phyloP scores from a whole-genome alignment of 331 rosid species.

The Quercus tomentella region DNA sequence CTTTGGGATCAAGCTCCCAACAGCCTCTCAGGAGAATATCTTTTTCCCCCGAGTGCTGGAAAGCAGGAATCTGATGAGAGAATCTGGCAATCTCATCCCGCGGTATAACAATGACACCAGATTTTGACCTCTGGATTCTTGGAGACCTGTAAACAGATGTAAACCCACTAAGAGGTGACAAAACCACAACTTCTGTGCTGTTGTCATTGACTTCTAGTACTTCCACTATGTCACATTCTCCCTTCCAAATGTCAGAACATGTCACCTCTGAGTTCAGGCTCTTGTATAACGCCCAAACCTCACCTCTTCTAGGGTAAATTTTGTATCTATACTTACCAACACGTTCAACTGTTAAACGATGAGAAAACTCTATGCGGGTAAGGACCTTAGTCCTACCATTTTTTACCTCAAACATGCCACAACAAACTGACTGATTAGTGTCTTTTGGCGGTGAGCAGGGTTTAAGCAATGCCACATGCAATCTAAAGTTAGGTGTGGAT shows the following conservation, averaged over 20 bases:
- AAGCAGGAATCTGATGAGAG: slow-evolving; percentile 60
- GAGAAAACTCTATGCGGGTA: slow-evolving; percentile 41
- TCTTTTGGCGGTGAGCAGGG: slow-evolving; percentile 27
- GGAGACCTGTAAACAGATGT: slow-evolving; percentile 45
- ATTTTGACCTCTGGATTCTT: slow-evolving; percentile 48
- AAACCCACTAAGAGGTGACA: slow-evolving; percentile 21
- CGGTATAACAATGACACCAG: slow-evolving; percentile 32
- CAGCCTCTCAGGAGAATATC: slow-evolving; percentile 38
- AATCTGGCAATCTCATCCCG: slow-evolving; percentile 39
- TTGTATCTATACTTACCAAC: slow-evolving; percentile 19
- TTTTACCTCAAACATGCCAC: slow-evolving; percentile 47
- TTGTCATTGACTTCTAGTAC: slow-evolving; percentile 38
- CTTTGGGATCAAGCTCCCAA: slow-evolving; percentile 64
- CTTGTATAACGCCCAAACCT: slow-evolving; percentile 61
- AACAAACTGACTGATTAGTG: slow-evolving; percentile 20
- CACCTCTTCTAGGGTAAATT: slow-evolving; percentile 62
- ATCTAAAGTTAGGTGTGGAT: slow-evolving; percentile 25
- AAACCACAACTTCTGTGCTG: slow-evolving; percentile 32
- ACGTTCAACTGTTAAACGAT: slow-evolving; percentile 28
- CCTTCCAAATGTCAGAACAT: slow-evolving; percentile 23
- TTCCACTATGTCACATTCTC: slow-evolving; percentile 52
- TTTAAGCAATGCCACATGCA: slow-evolving; percentile 45
- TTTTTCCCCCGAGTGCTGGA: slow-evolving; percentile 33
- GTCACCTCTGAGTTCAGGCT: slow-evolving; percentile 27
- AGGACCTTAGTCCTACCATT: slow-evolving; percentile 16